A percentile compares a stretch with the other conserved stretches of the same genome.
These are phyloP conservation scores for Somion occarium DNA, from an alignment of 1,284 basidiomycete genomes.

Conservation along the genomic window DNA sequence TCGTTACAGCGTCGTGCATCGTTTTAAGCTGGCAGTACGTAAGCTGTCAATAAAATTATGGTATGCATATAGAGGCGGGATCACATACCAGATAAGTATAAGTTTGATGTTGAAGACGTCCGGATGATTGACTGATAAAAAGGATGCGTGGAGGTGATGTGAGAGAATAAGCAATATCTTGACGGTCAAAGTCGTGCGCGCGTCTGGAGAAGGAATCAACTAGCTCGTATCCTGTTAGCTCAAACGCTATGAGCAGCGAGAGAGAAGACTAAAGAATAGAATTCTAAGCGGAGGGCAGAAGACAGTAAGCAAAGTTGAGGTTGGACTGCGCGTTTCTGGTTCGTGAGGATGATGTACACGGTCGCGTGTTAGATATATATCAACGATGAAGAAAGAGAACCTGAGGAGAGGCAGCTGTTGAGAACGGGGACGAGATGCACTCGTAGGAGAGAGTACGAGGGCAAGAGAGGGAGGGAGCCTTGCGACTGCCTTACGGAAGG, in stretches of 20 bases:
- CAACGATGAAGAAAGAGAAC: constrained; percentile 4
- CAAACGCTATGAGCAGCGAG: constrained; percentile 10
- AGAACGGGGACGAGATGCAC: constrained; percentile 34
- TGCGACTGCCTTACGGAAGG: constrained; percentile 40
- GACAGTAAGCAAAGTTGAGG: constrained; percentile 56
- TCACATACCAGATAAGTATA: constrained; percentile 61
- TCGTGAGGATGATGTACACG: constrained; percentile 39
- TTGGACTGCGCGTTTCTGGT: constrained; percentile 31
- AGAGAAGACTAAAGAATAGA: constrained; percentile 13
- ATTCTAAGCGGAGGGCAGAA: constrained; percentile 17
- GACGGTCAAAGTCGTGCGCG: constrained; percentile 20
- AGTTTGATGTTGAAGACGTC: constrained; percentile 36
- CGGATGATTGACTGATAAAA: constrained; percentile 47
- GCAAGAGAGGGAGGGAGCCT: constrained; percentile 40
- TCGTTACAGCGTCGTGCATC: constrained; percentile 58
- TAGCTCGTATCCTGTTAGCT: constrained; percentile 15
- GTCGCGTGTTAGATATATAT: constrained; percentile 32
- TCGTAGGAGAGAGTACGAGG: constrained; percentile 19
- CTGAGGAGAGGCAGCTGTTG: constrained; percentile 10
- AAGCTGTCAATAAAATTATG: constrained; percentile 23
- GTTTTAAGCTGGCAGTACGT: constrained; percentile 34
- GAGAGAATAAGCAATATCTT: constrained; percentile 44
- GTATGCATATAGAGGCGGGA: constrained; percentile 7
- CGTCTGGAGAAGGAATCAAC: constrained; percentile 12
- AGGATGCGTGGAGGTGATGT: constrained; percentile 33